phyloP scores from a whole-genome alignment of 2,329 filamentous ascomycete genomes.

The Fusarium sp. region DNA sequence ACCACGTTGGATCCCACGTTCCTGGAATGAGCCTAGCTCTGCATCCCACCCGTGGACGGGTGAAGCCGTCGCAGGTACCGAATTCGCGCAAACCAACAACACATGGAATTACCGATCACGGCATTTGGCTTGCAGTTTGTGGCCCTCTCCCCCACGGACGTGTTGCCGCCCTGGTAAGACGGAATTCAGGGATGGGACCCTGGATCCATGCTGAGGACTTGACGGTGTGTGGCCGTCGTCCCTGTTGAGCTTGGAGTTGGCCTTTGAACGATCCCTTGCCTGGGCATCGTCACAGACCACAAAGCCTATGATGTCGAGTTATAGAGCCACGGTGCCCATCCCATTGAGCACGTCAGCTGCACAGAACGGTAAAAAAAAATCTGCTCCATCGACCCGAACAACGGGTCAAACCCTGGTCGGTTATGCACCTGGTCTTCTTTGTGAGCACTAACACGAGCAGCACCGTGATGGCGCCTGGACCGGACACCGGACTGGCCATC shows the following conservation, averaged over 20 bases:
- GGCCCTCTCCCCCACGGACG: not conserved
- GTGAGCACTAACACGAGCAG: conserved; percentile 5
- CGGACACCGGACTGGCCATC: conserved; percentile 32
- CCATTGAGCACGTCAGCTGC: not conserved
- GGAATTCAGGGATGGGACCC: not conserved
- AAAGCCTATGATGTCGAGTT: not conserved
- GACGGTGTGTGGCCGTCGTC: not conserved
- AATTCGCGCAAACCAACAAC: conserved; percentile 36
- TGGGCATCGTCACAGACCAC: not conserved
- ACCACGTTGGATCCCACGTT: not conserved
- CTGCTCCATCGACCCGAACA: not conserved
- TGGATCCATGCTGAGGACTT: not conserved
- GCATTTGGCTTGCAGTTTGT: conserved; percentile 8
- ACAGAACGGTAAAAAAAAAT: not conserved
- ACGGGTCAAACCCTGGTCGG: not conserved
- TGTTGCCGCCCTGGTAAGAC: not conserved
- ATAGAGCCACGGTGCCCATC: not conserved
- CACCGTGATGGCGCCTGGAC: not conserved
- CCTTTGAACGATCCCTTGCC: not conserved
- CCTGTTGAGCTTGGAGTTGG: not conserved
- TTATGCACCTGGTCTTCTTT: conserved; percentile 10
- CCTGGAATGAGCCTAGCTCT: not conserved
- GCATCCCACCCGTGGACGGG: conserved; percentile 13
- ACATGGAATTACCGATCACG: conserved; percentile 10
- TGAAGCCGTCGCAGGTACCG: conserved; percentile 16